Evolutionary conservation across 2,329 filamentous ascomycete genomes (phyloP), one percentile per base, ranked within the genome.

Genomic region (Trichoderma guizhouense): DNA sequence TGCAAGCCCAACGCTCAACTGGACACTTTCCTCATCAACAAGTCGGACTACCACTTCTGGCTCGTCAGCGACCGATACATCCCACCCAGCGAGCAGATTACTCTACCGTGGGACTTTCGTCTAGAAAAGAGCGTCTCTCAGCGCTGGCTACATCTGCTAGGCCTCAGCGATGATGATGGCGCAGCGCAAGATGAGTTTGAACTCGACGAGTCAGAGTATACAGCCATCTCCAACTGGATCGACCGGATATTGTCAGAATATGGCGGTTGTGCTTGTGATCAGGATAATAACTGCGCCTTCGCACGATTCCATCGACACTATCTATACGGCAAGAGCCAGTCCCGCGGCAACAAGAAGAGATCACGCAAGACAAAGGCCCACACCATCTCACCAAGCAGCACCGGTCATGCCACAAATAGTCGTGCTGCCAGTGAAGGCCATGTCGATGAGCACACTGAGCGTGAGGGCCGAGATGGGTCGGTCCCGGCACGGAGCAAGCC

Each of bases 1-100:
- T 99, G 96, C 83, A 90, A 89, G 73, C 93, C 96, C 1, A 99
- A 98, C 78, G 90, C 96, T n/a, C 87, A 89, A 36, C 85, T 98
- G 76, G 95, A 96, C 79, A 97, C 95, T 0, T 93, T 94, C 75
- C 88, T 98, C 62, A 93, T 93, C 2, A 91, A 90, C 61, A 87
- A 88, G 4, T 91, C 90, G 1, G 91, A 95, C 75, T 97, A 95
- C 78, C 93, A 96, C 79, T 97, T 98, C 80, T 98, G 95, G 88
- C 91, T 98, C 74, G 90, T 97, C 72, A 94, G 94, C 76, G 93
- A 93, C 76, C 88, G 92, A 68, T 87, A 91, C 47, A 94, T 98
- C 71, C 82, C 86, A 18, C 84, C 89, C 1, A 85, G 86, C 53
- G 89, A 90, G 76, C 88, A 90, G 76, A 89, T 88, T 77, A 93